Percentiles rank a stretch among this genome's conserved stretches.
These are phyloP conservation scores for Tolypocladium cylindrosporum DNA, from an alignment of 2,329 filamentous ascomycete genomes.

Conservation along the genomic window DNA sequence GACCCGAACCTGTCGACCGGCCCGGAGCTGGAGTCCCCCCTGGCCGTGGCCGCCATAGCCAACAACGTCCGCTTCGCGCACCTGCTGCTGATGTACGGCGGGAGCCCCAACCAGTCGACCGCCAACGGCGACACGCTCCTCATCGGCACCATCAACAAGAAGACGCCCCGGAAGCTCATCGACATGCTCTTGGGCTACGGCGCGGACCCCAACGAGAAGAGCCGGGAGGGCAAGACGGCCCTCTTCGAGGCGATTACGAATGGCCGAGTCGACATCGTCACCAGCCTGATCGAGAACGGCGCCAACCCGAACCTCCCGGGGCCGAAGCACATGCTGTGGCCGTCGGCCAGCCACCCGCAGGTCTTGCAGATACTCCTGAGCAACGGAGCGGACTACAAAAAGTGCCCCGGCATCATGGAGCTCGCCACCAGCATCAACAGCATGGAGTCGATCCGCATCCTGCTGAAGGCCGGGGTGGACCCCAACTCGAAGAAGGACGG, in stretches of 20 bases:
- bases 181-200: conserved; percentile 52
- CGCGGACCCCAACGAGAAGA: conserved; percentile 48
- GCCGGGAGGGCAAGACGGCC: conserved; percentile 50
- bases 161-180: conserved; percentile 41
- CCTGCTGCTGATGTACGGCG: conserved; percentile 51
- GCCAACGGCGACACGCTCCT: conserved; percentile 51
- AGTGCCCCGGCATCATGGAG: conserved; percentile 54
- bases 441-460: conserved; percentile 47
- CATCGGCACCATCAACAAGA: conserved; percentile 49
- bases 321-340: conserved; percentile 61
- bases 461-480: conserved; percentile 49
- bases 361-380: conserved; percentile 49
- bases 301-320: conserved; percentile 60
- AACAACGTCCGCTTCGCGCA: conserved; percentile 48
- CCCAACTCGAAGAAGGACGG: conserved; percentile 55
- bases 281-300: conserved; percentile 38
- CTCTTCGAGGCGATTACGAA: conserved; percentile 52
- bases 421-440: conserved; percentile 54
- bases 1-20: conserved; percentile 44
- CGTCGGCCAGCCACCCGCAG: conserved; percentile 46
- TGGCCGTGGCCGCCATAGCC: conserved; percentile 38
- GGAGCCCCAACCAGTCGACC: conserved; percentile 42
- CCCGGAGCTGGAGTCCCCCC: conserved; percentile 41
- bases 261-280: conserved; percentile 46
- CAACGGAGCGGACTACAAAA: conserved; percentile 49